Percentiles rank a stretch among this genome's conserved stretches.
Conservation (phyloP, 345 rosid genomes). For the Salix brachista region DNA sequence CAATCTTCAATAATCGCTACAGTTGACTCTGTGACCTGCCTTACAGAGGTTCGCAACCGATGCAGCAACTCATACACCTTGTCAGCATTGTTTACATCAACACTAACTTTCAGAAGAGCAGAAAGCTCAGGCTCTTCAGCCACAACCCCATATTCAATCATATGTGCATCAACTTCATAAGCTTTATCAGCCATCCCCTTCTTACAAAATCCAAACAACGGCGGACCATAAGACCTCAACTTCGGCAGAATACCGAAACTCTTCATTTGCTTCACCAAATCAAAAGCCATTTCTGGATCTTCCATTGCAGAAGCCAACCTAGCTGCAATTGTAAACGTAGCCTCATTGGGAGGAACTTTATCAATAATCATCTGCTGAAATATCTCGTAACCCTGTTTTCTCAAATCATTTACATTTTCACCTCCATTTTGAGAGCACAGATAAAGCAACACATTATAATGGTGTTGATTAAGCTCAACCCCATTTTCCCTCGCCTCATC, state of each 20-base stretch:
- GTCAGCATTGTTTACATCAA: slow-evolving; percentile 36
- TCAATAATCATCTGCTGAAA: slow-evolving; percentile 64
- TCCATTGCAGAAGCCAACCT: slow-evolving; percentile 71
- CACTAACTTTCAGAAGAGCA: slow-evolving; percentile 68
- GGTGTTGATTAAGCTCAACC: slow-evolving; percentile 46
- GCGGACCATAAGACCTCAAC: slow-evolving; percentile 84
- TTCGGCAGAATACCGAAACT: slow-evolving; percentile 56
- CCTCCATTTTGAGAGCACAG: slow-evolving; percentile 52
- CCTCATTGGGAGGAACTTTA: slow-evolving; percentile 70
- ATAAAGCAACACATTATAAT: slow-evolving; percentile 73
- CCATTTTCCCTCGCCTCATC: slow-evolving; percentile 62
- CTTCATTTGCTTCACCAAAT: slow-evolving; percentile 79
- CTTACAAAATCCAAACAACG: slow-evolving; percentile 72
- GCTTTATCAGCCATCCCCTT: slow-evolving; percentile 60
- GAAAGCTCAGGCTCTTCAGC: slow-evolving; percentile 86
- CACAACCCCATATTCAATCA: slow-evolving; percentile 66
- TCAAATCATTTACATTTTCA: slow-evolving; percentile 26
- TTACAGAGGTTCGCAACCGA: slow-evolving; percentile 62
- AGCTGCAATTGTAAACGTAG: slow-evolving; percentile 83
- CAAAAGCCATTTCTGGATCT: slow-evolving; percentile 87
- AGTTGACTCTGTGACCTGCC: slow-evolving; percentile 68
- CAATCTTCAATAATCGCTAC: slow-evolving; percentile 53
- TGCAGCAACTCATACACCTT: slow-evolving; percentile 79
- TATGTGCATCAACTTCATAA: slow-evolving; percentile 74
- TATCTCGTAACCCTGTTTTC: slow-evolving; percentile 72